phyloP scores from a whole-genome alignment of 176 grass and related monocot species.

The Chrysopogon serrulatus region DNA sequence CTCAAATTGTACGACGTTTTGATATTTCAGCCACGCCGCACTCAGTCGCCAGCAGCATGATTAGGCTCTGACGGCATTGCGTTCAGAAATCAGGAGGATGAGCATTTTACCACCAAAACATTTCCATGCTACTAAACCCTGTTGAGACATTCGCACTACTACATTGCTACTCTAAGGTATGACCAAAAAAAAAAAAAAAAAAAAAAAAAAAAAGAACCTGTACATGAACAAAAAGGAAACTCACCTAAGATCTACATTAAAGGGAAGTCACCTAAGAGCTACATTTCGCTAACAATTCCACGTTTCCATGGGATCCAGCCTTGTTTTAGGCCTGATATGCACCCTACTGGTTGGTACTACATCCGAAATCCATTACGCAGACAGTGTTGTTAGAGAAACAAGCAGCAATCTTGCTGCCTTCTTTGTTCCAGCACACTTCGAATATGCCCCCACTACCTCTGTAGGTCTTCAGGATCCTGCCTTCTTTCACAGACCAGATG shows the following conservation, averaged over 20 bases:
- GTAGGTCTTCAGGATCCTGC: constrained; percentile 79
- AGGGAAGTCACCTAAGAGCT: not conserved
- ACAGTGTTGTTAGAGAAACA: constrained; percentile 92
- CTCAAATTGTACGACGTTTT: too few species aligned
- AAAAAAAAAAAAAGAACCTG: too few species aligned
- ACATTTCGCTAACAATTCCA: not conserved
- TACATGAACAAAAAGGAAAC: constrained; percentile 5
- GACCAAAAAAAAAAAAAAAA: not conserved
- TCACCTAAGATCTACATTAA: constrained; percentile 4
- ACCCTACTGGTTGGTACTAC: constrained; percentile 25
- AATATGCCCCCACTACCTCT: constrained; percentile 92
- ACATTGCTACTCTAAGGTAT: constrained; percentile 7
- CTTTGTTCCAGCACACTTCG: constrained; percentile 99
- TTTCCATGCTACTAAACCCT: not conserved
- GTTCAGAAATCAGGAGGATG: not conserved
- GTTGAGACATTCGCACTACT: not conserved
- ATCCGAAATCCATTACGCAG: constrained; percentile 94
- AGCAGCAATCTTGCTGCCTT: constrained; percentile 92
- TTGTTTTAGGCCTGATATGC: not conserved
- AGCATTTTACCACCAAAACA: not conserved
- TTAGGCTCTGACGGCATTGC: not conserved
- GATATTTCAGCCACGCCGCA: not conserved
- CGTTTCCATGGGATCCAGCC: not conserved
- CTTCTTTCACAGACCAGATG: constrained; percentile 98
- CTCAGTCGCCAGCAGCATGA: not conserved